Conservation (phyloP, 148 eudicot species). For the Vaccinium corymbosum region DNA sequence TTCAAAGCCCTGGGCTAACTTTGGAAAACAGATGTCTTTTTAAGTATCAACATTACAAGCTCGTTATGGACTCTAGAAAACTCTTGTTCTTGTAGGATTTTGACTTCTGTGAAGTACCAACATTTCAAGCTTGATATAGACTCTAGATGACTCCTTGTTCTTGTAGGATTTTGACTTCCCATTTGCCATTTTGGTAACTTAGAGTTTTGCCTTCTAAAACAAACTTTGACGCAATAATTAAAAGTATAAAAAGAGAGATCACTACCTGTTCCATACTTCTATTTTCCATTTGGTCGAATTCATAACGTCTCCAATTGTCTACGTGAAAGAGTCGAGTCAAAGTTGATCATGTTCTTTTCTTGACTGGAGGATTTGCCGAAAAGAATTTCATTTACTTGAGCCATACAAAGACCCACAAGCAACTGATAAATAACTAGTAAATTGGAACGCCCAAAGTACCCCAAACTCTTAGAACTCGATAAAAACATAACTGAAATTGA, state of each 20-base stretch:
- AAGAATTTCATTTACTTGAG: neutral
- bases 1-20: neutral
- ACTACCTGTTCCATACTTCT: too few species aligned
- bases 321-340: too few species aligned
- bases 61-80: too few species aligned
- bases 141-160: neutral
- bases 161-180: neutral
- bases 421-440: neutral
- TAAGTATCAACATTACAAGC: too few species aligned
- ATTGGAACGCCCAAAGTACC: neutral
- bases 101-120: neutral
- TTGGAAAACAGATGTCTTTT: too few species aligned
- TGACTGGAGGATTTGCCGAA: too few species aligned
- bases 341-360: too few species aligned
- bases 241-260: too few species aligned
- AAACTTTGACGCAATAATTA: neutral
- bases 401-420: neutral
- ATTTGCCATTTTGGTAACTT: neutral
- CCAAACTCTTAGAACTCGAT: neutral
- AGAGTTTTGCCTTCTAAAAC: neutral
- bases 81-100: too few species aligned
- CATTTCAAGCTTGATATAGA: neutral
- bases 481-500: neutral
- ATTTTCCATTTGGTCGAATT: too few species aligned
- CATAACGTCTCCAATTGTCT: too few species aligned